Percentiles rank a stretch among this genome's conserved stretches.
These are phyloP conservation scores for Plectosphaerella cucumerina DNA, from an alignment of 2,329 filamentous ascomycete genomes.

Conservation along the genomic window DNA sequence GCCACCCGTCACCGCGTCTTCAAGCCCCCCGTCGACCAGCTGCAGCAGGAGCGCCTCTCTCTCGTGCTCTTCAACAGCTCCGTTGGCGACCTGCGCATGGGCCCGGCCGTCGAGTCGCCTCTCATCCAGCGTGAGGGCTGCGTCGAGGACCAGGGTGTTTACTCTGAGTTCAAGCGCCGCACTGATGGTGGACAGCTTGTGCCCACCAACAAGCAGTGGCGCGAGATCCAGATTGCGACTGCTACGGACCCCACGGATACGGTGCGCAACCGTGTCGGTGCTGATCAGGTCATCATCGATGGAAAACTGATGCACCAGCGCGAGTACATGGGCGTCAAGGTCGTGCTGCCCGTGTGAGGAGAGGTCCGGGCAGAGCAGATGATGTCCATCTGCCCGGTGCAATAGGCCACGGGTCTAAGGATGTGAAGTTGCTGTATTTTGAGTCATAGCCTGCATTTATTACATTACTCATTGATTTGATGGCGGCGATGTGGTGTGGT, in stretches of 20 bases:
- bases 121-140: slow-evolving; percentile 33
- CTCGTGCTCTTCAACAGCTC: slow-evolving; percentile 42
- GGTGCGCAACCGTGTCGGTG: slow-evolving; percentile 32
- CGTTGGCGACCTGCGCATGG: slow-evolving; percentile 36
- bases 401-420: background rate
- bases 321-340: slow-evolving; percentile 42
- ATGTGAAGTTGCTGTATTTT: too few relatives aligned
- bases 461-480: too few relatives aligned
- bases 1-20: slow-evolving; percentile 30
- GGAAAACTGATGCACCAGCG: slow-evolving; percentile 41
- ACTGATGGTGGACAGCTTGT: slow-evolving; percentile 34
- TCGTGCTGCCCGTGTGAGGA: slow-evolving; percentile 37
- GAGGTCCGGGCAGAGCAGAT: background rate
- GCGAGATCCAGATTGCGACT: slow-evolving; percentile 44
- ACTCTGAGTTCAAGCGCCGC: slow-evolving; percentile 38
- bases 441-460: too few relatives aligned
- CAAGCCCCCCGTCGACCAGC: slow-evolving; percentile 27
- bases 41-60: slow-evolving; percentile 32
- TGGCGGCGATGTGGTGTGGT: too few relatives aligned
- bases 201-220: slow-evolving; percentile 41
- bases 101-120: slow-evolving; percentile 27
- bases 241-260: slow-evolving; percentile 36
- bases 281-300: slow-evolving; percentile 35
- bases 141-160: slow-evolving; percentile 38
- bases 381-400: background rate